Percentiles rank a stretch among this genome's conserved stretches.
Conservation (phyloP, 371 early-diverging fungal species). For the Mucor velutinosus region DNA sequence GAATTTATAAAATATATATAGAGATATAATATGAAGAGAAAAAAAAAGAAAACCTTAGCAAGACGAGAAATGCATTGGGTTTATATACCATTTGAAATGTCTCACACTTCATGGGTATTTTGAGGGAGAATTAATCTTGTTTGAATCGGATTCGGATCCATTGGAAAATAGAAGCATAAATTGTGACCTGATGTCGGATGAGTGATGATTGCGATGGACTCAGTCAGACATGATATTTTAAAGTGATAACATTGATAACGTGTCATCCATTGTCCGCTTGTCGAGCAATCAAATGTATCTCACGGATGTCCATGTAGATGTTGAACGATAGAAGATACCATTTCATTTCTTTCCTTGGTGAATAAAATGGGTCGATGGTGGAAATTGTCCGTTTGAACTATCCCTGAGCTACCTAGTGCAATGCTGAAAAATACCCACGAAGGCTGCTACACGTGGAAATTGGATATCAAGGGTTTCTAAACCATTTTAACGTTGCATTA, state of each 20-base stretch:
- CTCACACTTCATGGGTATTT: slow-evolving; percentile 11
- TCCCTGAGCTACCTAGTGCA: background rate
- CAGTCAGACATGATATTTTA: slow-evolving; percentile 10
- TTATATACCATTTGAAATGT: slow-evolving; percentile 7
- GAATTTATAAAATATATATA: slow-evolving; percentile 5
- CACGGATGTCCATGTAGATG: background rate
- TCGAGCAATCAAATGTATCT: background rate
- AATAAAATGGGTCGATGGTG: background rate
- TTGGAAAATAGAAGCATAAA: slow-evolving; percentile 4
- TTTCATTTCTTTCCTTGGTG: background rate
- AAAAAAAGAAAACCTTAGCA: background rate
- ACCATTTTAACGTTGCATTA: slow-evolving; percentile 1
- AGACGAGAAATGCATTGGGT: background rate
- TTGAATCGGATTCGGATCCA: slow-evolving; percentile 12
- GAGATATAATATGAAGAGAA: slow-evolving; percentile 2
- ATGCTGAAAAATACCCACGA: background rate
- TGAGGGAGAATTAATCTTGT: background rate
- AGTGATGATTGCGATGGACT: slow-evolving; percentile 1
- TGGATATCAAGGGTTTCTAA: slow-evolving; percentile 6
- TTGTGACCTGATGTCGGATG: slow-evolving; percentile 15
- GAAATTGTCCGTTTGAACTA: background rate
- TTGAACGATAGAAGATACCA: background rate
- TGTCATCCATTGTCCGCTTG: slow-evolving; percentile 5
- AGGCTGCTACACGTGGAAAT: background rate
- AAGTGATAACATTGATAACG: slow-evolving; percentile 11